phyloP scores from a whole-genome alignment of 331 rosid species.

The Stylosanthes scabra region DNA sequence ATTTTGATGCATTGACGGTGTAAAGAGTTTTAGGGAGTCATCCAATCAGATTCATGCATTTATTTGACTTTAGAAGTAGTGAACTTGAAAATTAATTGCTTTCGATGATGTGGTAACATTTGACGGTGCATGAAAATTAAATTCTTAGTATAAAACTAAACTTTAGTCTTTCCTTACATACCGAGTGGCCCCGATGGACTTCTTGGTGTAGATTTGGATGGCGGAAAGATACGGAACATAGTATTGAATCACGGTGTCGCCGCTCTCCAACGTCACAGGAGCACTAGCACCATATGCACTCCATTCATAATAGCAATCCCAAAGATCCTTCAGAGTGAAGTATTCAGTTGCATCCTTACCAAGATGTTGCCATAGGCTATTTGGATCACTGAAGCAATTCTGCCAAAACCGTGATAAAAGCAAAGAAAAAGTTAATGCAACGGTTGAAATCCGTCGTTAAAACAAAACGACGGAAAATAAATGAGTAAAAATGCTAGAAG shows the following conservation, averaged over 20 bases:
- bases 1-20: too few relatives aligned
- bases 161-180: constrained; percentile 23
- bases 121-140: too few relatives aligned
- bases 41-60: too few relatives aligned
- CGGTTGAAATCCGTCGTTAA: too few relatives aligned
- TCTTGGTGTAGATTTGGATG: constrained; percentile 65
- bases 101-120: too few relatives aligned
- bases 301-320: constrained; percentile 79
- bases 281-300: constrained; percentile 78
- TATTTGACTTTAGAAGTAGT: too few relatives aligned
- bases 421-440: neutral
- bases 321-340: constrained; percentile 66
- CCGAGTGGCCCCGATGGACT: constrained; percentile 59
- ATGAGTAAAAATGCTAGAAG: too few relatives aligned
- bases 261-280: constrained; percentile 52
- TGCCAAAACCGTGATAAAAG: constrained; percentile 32
- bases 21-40: too few relatives aligned
- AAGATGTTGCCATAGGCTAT: constrained; percentile 61
- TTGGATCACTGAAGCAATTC: constrained; percentile 60
- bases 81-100: too few relatives aligned
- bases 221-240: constrained; percentile 80
- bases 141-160: neutral
- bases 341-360: constrained; percentile 55
- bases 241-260: constrained; percentile 59
- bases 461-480: too few relatives aligned